Percentiles rank a stretch among this genome's conserved stretches.
These are phyloP conservation scores for Penicillium flavigenum DNA, from an alignment of 495 filamentous ascomycete genomes.

Conservation along the genomic window DNA sequence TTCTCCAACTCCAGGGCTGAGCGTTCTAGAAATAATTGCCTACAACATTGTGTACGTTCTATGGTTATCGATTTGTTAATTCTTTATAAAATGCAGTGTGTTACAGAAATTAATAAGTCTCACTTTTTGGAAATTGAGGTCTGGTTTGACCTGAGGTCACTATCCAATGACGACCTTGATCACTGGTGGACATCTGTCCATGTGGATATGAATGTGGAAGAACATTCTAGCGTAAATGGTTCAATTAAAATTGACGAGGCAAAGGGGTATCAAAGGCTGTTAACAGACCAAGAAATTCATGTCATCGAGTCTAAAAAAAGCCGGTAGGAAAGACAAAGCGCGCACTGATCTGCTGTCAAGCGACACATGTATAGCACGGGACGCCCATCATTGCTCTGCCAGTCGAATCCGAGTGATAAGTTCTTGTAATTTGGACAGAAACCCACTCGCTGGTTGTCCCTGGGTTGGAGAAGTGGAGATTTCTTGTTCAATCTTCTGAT, in stretches of 20 bases:
- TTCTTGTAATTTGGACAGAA: constrained; percentile 59
- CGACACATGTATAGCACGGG: neutral
- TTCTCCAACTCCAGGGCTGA: constrained; percentile 13
- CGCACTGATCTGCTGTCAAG: neutral
- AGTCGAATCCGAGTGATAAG: constrained; percentile 40
- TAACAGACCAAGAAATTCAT: constrained; percentile 3
- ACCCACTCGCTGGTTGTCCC: constrained; percentile 44
- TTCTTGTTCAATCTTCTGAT: constrained; percentile 67
- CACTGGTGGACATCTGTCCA: neutral
- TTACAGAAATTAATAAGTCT: neutral
- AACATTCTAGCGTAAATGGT: neutral
- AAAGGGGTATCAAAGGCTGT: constrained; percentile 13
- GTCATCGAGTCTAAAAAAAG: neutral
- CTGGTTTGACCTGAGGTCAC: neutral
- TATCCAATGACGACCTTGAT: neutral
- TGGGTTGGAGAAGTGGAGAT: constrained; percentile 22
- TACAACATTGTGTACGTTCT: neutral
- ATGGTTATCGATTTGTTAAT: neutral
- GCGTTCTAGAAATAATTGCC: neutral
- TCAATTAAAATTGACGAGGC: neutral
- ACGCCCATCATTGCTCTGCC: constrained; percentile 7
- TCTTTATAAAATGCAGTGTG: neutral
- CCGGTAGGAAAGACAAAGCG: neutral
- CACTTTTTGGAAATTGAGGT: neutral
- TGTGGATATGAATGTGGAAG: neutral